Base-by-base conservation (phyloP, 306 rosid species). In the Cercis canadensis region DNA sequence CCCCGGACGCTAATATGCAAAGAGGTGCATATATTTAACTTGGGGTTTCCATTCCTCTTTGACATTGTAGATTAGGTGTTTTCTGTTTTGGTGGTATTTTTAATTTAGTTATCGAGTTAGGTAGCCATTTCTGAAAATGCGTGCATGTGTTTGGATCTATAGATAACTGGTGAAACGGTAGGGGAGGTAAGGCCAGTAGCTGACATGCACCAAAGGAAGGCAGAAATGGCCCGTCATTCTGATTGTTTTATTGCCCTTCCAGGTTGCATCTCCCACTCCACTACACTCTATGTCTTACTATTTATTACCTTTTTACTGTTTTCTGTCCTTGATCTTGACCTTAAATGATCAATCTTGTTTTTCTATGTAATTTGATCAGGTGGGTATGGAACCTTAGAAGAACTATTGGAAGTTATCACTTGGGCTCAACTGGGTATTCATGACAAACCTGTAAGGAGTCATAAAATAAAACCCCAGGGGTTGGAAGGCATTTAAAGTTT, bases 201-300 rank as follows among this genome's bases (percentile, higher is more conserved):
- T 24, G 86, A 75, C 80, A 86, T 86, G 90, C 90, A 86, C 69
- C 82, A 86, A 78, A 75, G 88, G 43, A 86, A 86, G 53, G 90
- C 90, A n/a, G 88, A 83, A 78, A 86, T 86, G 90, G 90, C 90
- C 59, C 87, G 86, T 75, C 86, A 80, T 70, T 80, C 90, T 40
- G 90, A 86, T 83, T 80, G 86, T 57, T 86, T 83, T 29, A 83
- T 86, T 58, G 90, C 90, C 32, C 74, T 86, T 40, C 88, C 90
- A 74, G 90, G 89, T 85, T 66, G 29, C 75, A 65, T 65, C 54
- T 41, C 52, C 51, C 19, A 11, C 5, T 3, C 44, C 68, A 17
- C 49, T 64, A 1, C 29, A 24, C 29, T 1, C 14, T 69, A 54
- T 74, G 17, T 41, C 62, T 0, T 11, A 5, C 4, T 24, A 24